Base-by-base conservation (phyloP, 139 green algal genomes). In the Haematococcus lacustris region DNA sequence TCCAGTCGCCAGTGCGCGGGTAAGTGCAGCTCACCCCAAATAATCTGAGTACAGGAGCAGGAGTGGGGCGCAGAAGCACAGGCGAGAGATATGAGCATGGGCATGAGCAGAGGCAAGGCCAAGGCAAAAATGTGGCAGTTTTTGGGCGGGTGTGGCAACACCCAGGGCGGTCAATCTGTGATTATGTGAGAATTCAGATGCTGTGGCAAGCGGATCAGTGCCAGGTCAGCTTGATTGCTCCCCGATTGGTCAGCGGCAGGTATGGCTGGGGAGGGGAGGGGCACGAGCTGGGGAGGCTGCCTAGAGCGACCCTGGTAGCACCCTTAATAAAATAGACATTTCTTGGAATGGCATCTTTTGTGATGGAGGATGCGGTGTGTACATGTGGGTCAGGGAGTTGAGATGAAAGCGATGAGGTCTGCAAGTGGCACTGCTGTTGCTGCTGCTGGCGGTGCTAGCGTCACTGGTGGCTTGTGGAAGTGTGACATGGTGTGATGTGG, bases 1-100 rank as follows among this genome's bases (percentile, higher is more conserved):
- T 25, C 63, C 63, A 69, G 38, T 69, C 38, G 4, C 63, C 63
- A 30, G 50, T 69, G 63, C 37, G 30, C n/a, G 63, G 63, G 35
- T n/a, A 69, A 6, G 35, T 69, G 63, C 63, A 69, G 17, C 37
- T 35, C 1, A 69, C 32, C 9, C 63, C 63, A 38, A 69, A 47
- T 17, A 38, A 51, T 37, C 63, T 69, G 63, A 35, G n/a, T 30
- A 17, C 39, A 57, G 13, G 13, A 57, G 13, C 13, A 57, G 47
- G n/a, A n/a, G n/a, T n/a, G n/a, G n/a, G n/a, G n/a, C n/a, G n/a
- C n/a, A n/a, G n/a, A n/a, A n/a, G n/a, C n/a, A n/a, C n/a, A n/a
- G n/a, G n/a, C n/a, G n/a, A n/a, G n/a, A n/a, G n/a, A n/a, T n/a
- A n/a, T n/a, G n/a, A n/a, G n/a, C n/a, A n/a, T 57, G 47, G 21